phyloP scores from a whole-genome alignment of 345 rosid species.

The Pugionium dolabratum region DNA sequence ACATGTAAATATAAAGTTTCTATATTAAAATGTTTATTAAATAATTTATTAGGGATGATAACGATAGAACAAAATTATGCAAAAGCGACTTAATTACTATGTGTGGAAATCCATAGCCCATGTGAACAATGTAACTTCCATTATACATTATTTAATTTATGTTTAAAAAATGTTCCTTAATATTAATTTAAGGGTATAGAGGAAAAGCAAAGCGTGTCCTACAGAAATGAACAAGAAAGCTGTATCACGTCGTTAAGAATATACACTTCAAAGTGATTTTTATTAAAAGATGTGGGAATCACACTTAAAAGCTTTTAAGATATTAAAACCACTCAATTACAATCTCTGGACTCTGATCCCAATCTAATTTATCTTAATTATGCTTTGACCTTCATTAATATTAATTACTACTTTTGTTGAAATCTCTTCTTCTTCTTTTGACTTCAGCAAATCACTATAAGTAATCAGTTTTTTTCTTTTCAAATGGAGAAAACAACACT shows the following conservation, averaged over 20 bases:
- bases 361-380: background rate
- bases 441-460: too few relatives aligned
- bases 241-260: constrained; percentile 33
- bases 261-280: constrained; percentile 38
- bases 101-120: background rate
- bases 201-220: constrained; percentile 18
- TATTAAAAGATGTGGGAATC: constrained; percentile 41
- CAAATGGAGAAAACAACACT: too few relatives aligned
- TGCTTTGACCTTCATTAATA: too few relatives aligned
- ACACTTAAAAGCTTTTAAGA: constrained; percentile 33
- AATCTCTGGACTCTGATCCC: constrained; percentile 38
- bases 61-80: background rate
- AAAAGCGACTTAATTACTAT: background rate
- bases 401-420: too few relatives aligned
- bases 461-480: too few relatives aligned
- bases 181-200: too few relatives aligned
- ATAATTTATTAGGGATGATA: too few relatives aligned
- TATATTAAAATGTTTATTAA: too few relatives aligned
- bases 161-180: too few relatives aligned
- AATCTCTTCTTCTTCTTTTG: too few relatives aligned
- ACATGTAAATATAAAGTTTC: too few relatives aligned
- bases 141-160: too few relatives aligned
- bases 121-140: background rate
- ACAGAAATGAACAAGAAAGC: constrained; percentile 35
- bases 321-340: constrained; percentile 21